These are phyloP conservation scores for Talaromyces borbonicus DNA, from an alignment of 495 filamentous ascomycete species.

Conservation along the genomic window DNA sequence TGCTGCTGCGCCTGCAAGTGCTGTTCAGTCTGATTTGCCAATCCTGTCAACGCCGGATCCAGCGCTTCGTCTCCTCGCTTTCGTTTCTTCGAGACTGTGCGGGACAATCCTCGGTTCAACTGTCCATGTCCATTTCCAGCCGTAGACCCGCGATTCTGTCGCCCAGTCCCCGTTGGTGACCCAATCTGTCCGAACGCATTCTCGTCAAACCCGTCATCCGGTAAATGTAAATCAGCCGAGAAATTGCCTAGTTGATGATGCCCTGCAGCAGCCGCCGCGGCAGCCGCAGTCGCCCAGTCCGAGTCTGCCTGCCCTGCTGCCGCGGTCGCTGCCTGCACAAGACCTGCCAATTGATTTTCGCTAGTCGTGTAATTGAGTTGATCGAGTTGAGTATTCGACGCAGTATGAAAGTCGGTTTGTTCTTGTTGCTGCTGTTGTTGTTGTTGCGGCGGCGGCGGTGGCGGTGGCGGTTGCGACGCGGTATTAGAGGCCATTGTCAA, in stretches of 20 bases:
- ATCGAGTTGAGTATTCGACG: constrained; percentile 24
- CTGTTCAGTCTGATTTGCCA: constrained; percentile 20
- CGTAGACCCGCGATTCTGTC: constrained; percentile 16
- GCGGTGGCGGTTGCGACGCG: constrained; percentile 16
- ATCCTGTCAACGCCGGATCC: constrained; percentile 32
- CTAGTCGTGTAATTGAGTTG: constrained; percentile 31
- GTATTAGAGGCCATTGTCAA: constrained; percentile 20
- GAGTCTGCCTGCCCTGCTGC: constrained; percentile 42
- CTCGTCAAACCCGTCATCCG: constrained; percentile 34
- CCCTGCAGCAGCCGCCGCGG: constrained; percentile 27
- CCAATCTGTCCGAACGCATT: constrained; percentile 27
- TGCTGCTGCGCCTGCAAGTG: constrained; percentile 14
- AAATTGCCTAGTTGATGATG: constrained; percentile 33
- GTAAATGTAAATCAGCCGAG: constrained; percentile 30
- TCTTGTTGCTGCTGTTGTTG: constrained; percentile 18
- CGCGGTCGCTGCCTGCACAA: constrained; percentile 43
- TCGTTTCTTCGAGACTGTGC: constrained; percentile 33
- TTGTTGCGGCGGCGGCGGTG: no score
- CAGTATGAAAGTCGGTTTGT: constrained; percentile 15
- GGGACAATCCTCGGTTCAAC: constrained; percentile 66
- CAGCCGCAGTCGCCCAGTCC: constrained; percentile 31
- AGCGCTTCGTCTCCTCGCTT: constrained; percentile 36
- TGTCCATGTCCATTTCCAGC: constrained; percentile 59
- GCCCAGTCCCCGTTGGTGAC: constrained; percentile 16
- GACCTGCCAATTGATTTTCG: constrained; percentile 41